Percentiles rank a stretch among this genome's conserved stretches.
Conservation (phyloP, 768 basidiomycete species). For the Daedalea quercina region DNA sequence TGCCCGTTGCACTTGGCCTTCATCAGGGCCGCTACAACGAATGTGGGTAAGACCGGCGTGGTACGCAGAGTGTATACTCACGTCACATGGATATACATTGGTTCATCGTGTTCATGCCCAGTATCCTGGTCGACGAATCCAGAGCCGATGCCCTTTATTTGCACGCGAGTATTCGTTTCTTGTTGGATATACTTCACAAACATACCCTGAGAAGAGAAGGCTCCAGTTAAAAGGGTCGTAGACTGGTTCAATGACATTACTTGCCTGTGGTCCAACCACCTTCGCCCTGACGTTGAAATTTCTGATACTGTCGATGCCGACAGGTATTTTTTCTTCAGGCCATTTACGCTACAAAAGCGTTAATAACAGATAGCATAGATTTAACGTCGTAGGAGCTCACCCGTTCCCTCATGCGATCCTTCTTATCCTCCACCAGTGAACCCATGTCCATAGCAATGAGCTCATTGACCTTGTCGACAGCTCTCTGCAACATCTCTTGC, state of each 20-base stretch:
- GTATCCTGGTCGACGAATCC: conserved; percentile 94
- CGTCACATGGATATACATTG: conserved; percentile 91
- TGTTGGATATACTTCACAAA: conserved; percentile 98
- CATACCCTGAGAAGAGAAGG: conserved; percentile 58
- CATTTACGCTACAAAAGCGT: conserved; percentile 69
- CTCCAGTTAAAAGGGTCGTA: neutral
- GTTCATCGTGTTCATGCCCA: conserved; percentile 80
- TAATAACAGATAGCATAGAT: neutral
- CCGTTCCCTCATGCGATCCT: conserved; percentile 58
- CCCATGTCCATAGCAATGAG: conserved; percentile 71
- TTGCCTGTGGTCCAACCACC: conserved; percentile 89
- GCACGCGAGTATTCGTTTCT: conserved; percentile 93
- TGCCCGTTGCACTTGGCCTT: conserved; percentile 79
- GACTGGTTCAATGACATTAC: conserved; percentile 17
- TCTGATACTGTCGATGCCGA: conserved; percentile 82
- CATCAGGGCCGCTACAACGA: conserved; percentile 66
- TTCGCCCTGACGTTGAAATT: conserved; percentile 99
- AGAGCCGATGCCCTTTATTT: conserved; percentile 93
- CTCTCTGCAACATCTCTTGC: conserved; percentile 57
- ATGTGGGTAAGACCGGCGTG: conserved; percentile 13
- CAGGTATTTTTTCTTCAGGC: conserved; percentile 94
- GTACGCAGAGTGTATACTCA: conserved; percentile 35
- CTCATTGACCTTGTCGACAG: conserved; percentile 68
- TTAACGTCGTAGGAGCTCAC: conserved; percentile 27
- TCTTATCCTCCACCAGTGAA: conserved; percentile 75